phyloP scores from a whole-genome alignment of 2,329 filamentous ascomycete species.

The Diplodia intermedia region DNA sequence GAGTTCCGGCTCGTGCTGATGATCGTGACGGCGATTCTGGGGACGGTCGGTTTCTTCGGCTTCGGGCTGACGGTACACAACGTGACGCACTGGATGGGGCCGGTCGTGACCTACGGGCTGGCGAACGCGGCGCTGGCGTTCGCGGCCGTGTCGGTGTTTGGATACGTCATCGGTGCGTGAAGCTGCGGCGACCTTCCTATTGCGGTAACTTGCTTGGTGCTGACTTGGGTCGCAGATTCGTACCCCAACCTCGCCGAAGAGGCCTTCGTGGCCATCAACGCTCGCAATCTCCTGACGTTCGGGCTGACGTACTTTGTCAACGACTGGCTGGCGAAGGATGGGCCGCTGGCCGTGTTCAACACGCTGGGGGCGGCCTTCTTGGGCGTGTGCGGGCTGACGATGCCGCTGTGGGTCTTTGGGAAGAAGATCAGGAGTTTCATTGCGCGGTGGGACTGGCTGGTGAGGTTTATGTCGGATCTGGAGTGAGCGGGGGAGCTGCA shows the following conservation, averaged over 20 bases:
- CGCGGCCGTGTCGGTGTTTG: conserved; percentile 52
- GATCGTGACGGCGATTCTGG: conserved; percentile 46
- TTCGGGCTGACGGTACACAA: conserved; percentile 48
- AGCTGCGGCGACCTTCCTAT: neutral
- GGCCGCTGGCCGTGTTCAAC: conserved; percentile 41
- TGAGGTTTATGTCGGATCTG: conserved; percentile 41
- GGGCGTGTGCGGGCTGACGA: conserved; percentile 54
- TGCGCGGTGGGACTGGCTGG: conserved; percentile 49
- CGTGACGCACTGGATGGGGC: conserved; percentile 34
- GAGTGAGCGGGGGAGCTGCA: neutral
- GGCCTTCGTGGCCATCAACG: conserved; percentile 61
- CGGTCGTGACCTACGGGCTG: conserved; percentile 44
- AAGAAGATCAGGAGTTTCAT: conserved; percentile 56
- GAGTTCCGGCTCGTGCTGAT: conserved; percentile 40
- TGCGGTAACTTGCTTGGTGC: neutral
- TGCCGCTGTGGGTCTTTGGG: conserved; percentile 59
- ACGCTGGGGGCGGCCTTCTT: conserved; percentile 49
- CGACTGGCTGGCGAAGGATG: conserved; percentile 42
- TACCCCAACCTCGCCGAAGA: conserved; percentile 57
- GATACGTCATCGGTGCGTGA: conserved; percentile 54
- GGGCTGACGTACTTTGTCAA: conserved; percentile 53
- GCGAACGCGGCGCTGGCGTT: conserved; percentile 52
- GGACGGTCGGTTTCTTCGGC: conserved; percentile 48
- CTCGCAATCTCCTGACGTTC: conserved; percentile 57
- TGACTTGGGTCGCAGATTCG: conserved; percentile 41